Base-by-base conservation (phyloP, 208 protist species). In the Wallacemonas sp. region DNA sequence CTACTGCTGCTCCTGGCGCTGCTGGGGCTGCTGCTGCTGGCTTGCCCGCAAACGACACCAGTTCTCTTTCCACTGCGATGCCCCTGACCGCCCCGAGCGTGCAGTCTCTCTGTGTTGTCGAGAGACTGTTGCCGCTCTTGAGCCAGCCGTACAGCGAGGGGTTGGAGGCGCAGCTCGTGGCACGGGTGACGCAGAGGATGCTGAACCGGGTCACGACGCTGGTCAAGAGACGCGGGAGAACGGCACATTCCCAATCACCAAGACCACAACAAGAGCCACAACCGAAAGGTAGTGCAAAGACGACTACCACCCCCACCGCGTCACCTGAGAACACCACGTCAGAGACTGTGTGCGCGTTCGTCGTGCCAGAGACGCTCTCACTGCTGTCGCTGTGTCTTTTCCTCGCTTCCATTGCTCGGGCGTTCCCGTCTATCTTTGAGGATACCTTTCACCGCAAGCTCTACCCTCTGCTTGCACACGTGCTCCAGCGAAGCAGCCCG, bases 311-410 rank as follows among this genome's bases (percentile, higher is more conserved):
- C 9, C 53, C 27, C 27, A 36, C 22, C 53, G 41, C 26, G 24
- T 26, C 53, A 15, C 36, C 36, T 9, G 36, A 41, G 9, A 14
- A 6, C 36, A 41, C 6, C 36, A 41, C 36, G 9, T 6, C 36
- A 41, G 26, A 15, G 36, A 5, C 39, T n/a, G n/a, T n/a, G 38
- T 33, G 21, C 19, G 31, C 56, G 4, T 26, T 59, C 11, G 60
- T 66, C 31, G 36, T 56, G 36, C 34, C 69, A 22, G 55, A 72
- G 34, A 66, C 53, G 12, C 62, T 80, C 34, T 65, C 72, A 27
- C 66, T 91, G 46, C 61, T 87, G 44, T 85, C 74, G 24, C 69
- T 81, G 15, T 63, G 73, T 19, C 62, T 89, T 19, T 79, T 88
- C 58, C 67, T 82, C 30, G 42, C 73, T 24, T 70, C 86, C 30